Evolutionary conservation across 2,329 filamentous ascomycete genomes (phyloP), one percentile per base, ranked within the genome.

Genomic region (Calonectria ilicicola): DNA sequence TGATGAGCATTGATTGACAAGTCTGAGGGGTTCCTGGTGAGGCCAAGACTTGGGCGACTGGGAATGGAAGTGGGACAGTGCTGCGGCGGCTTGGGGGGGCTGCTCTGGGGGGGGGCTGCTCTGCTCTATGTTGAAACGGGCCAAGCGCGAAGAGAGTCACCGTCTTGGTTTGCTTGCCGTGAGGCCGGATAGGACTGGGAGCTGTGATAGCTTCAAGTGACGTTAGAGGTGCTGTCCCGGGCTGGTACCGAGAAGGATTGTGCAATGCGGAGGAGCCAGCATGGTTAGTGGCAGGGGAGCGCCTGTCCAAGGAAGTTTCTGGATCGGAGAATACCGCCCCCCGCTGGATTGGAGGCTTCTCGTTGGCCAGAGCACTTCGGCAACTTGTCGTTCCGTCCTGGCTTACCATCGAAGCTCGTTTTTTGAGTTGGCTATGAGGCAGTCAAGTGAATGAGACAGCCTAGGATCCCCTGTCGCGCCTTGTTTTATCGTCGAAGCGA

Each of bases 401-500:
- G 53, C 63, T 27, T 60, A 46, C 69, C 69, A 70, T 66, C 38
- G 27, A 66, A 47, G 44, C 26, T 44, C 66, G 44, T 63, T 26
- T 63, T 51, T 67, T 46, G 23, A 56, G 47, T 63, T 44, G 26
- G 35, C 29, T 21, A 23, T 63, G 58, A 63, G 38, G 58, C 44
- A 51, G 63, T 29, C 44, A 49, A 19, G 40, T 35, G 26, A 49
- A 38, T 42, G 47, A 32, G 46, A 46, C 17, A 19, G 38, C 47
- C 53, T 42, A 32, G 32, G 32, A 32, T 19, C 38, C 27, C 35
- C 75, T 77, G 76, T 72, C 35, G 38, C 21, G 44, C 49, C 65
- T 72, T 79, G 75, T 78, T 79, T 79, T 72, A 75, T 65, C 42
- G 46, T 60, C 40, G 66, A 70, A 72, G 76, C 67, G 69, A 71